Percentiles rank a stretch among this genome's conserved stretches.
Evolutionary conservation across 192 early-diverging fungal species (phyloP).

Genomic region (Linnemannia exigua): DNA sequence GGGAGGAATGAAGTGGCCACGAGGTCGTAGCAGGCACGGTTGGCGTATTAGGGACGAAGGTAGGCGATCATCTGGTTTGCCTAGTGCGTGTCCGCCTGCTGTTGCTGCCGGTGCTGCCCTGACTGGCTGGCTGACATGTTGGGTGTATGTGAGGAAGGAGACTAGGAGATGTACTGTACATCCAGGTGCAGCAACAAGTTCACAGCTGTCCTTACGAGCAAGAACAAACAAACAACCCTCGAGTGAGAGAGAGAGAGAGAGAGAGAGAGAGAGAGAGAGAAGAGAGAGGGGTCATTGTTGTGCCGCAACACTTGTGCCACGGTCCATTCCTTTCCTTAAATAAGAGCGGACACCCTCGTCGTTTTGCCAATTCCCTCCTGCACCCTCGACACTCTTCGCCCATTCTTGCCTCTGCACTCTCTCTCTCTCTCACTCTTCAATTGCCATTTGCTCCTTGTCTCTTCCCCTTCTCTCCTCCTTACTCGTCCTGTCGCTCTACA

Average conservation of each 20-base stretch:
- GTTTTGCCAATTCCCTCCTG: not conserved
- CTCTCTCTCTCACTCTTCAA: not conserved
- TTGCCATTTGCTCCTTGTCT: too few relatives aligned
- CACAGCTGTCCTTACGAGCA: not conserved
- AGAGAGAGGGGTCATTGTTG: not conserved
- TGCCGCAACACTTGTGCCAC: not conserved
- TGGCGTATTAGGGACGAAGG: not conserved
- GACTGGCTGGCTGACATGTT: not conserved
- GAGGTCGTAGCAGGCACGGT: conserved; percentile 6
- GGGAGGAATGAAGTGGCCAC: not conserved
- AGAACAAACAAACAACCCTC: not conserved
- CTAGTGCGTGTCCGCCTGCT: not conserved
- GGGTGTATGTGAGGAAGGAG: not conserved
- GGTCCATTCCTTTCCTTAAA: not conserved
- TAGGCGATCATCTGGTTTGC: not conserved
- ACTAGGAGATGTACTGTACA: too few relatives aligned
- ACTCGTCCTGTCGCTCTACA: not conserved
- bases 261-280: not conserved
- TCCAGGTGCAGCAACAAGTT: too few relatives aligned
- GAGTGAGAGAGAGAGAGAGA: not conserved
- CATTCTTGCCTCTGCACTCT: not conserved
- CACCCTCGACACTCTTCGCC: not conserved
- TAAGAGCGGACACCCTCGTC: not conserved
- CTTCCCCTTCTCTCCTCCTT: not conserved
- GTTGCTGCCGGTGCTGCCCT: too few relatives aligned